Base-by-base conservation (phyloP, 176 grass and related monocot genomes). In the Lolium multiflorum region DNA sequence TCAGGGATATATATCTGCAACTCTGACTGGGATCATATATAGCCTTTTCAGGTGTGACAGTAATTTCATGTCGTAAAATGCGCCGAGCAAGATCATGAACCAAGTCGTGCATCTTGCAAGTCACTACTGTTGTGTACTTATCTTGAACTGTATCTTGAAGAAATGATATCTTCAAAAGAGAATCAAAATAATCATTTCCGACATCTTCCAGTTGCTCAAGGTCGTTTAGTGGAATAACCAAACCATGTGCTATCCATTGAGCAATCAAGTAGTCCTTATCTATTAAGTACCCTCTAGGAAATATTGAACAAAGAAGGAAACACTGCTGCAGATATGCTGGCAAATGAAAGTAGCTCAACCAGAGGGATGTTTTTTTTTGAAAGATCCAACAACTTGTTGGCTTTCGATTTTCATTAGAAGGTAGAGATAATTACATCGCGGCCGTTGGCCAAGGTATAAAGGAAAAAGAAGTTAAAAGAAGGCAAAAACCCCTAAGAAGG, bases 181-280 rank as follows among this genome's bases (percentile, higher is more conserved):
- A 76, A 21, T 79, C 43, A 52, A 87, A 81, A 61, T 41, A 61
- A 65, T 35, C 24, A 65, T 65, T 65, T 65, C 62, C 62, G 5
- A 65, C 62, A 65, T 35, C 62, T 35, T 65, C 62, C 25, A 65
- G 1, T 65, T 65, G 62, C 62, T 65, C 62, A 31, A 31, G 13
- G 2, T 65, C 62, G 31, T 65, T 65, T 31, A 65, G 13, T 65
- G 62, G 62, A 35, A 65, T 2, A 65, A 90, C 56, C 22, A 87
- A 70, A 44, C 74, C 79, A 62, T 87, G 84, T 66, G 84, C 80
- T 18, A 91, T 91, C 89, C 89, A 91, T 12, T 47, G 89, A 18
- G 55, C 50, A 82, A 91, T 91, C 51, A 91, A 24, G 3, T 80
- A 44, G 13, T 59, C 44, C 57, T 83, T 91, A 4, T 79, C 46